A percentile compares a stretch with the other conserved stretches of the same genome.
phyloP scores from a whole-genome alignment of 1,284 basidiomycete genomes.

The Coriolopsis trogii region DNA sequence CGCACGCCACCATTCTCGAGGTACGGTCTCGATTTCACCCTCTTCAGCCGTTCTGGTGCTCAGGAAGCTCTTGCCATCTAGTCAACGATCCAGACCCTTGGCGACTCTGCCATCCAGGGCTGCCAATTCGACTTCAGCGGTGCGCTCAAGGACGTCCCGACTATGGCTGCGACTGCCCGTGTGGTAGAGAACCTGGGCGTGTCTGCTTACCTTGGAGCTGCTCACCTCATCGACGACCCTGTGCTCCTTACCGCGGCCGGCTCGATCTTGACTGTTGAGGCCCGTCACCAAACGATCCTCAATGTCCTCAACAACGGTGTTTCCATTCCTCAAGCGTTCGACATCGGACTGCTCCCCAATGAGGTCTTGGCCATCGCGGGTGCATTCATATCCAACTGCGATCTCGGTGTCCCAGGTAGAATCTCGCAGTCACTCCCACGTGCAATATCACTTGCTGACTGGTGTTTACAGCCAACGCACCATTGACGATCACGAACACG shows the following conservation, averaged over 20 bases:
- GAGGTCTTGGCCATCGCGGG: constrained; percentile 78
- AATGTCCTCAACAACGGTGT: constrained; percentile 68
- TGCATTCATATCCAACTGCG: constrained; percentile 74
- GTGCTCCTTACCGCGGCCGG: constrained; percentile 69
- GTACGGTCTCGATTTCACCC: too few species aligned
- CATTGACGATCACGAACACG: constrained; percentile 67
- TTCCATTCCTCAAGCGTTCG: constrained; percentile 70
- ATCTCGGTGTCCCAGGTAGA: constrained; percentile 61
- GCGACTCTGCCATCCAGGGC: constrained; percentile 51
- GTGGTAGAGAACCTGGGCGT: constrained; percentile 83
- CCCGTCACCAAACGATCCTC: constrained; percentile 79
- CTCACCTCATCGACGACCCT: constrained; percentile 66
- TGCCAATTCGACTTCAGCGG: constrained; percentile 75
- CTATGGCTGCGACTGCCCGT: constrained; percentile 77
- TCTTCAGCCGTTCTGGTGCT: too few species aligned
- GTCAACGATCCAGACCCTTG: constrained; percentile 55
- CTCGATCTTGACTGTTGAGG: constrained; percentile 81
- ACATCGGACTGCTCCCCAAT: constrained; percentile 66
- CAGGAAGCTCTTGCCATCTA: too few species aligned
- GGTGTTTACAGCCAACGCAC: constrained; percentile 56
- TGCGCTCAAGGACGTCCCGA: constrained; percentile 66
- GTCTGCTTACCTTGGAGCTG: constrained; percentile 78
- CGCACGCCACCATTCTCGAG: constrained; percentile 59
- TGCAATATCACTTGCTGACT: not conserved
- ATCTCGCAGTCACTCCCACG: constrained; percentile 4